These are phyloP conservation scores for Trypanosoma mega DNA, from an alignment of 208 protist genomes.

Conservation along the genomic window DNA sequence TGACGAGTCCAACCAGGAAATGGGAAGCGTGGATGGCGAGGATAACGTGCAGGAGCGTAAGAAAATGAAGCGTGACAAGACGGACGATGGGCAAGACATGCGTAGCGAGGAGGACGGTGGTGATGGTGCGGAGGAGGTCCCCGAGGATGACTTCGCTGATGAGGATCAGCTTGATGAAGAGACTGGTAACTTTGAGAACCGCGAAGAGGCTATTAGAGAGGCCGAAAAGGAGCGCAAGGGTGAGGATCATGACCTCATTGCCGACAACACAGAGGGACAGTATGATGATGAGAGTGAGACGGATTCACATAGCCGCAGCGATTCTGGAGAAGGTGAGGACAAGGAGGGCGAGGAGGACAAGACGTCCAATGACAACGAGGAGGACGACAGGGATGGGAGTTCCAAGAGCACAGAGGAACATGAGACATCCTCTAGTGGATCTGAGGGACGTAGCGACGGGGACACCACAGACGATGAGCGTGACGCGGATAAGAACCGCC, in stretches of 20 bases:
- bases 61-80: conserved; percentile 74
- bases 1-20: conserved; percentile 73
- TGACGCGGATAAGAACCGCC: too few relatives aligned
- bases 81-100: conserved; percentile 64
- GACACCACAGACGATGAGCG: conserved; percentile 27
- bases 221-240: conserved; percentile 57
- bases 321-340: conserved; percentile 10
- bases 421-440: conserved; percentile 19
- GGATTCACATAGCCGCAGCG: conserved; percentile 21
- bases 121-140: conserved; percentile 74
- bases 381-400: conserved; percentile 24
- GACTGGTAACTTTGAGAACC: conserved; percentile 83
- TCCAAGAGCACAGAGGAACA: conserved; percentile 24
- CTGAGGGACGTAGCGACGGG: conserved; percentile 12
- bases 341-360: conserved; percentile 32
- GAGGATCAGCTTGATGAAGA: conserved; percentile 59
- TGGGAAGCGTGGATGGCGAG: conserved; percentile 88
- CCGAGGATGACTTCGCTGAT: conserved; percentile 70
- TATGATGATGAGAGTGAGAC: conserved; percentile 31
- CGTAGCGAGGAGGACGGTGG: conserved; percentile 59
- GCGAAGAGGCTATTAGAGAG: conserved; percentile 79
- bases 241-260: conserved; percentile 71
- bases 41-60: conserved; percentile 85
- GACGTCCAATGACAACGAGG: conserved; percentile 29
- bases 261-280: conserved; percentile 55